phyloP scores from a whole-genome alignment of 495 filamentous ascomycete species.

The Niebla homalea region DNA sequence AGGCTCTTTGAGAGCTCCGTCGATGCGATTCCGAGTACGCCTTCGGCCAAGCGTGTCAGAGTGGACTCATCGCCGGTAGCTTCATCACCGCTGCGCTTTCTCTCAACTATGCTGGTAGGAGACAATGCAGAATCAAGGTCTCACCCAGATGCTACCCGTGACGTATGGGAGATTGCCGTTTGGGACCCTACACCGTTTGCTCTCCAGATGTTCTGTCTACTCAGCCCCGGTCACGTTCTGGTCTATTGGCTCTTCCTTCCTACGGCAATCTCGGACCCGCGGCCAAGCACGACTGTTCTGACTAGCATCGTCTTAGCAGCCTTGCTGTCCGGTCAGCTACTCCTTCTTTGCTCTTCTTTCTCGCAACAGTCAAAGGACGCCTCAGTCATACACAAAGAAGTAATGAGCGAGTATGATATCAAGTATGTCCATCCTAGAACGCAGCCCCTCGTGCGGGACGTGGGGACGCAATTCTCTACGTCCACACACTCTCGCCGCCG shows the following conservation, averaged over 20 bases:
- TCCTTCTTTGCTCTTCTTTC: conserved; percentile 54
- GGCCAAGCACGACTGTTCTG: conserved; percentile 72
- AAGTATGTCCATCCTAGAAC: conserved; percentile 90
- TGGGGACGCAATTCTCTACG: conserved; percentile 56
- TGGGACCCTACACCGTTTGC: conserved; percentile 87
- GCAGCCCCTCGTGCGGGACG: conserved; percentile 68
- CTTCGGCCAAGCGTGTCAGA: conserved; percentile 76
- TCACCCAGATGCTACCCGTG: conserved; percentile 68
- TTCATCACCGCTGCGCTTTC: conserved; percentile 64
- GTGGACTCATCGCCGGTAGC: conserved; percentile 76
- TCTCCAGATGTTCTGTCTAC: conserved; percentile 72
- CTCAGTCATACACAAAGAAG: conserved; percentile 73
- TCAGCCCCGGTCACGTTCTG: conserved; percentile 83
- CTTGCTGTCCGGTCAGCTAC: conserved; percentile 66
- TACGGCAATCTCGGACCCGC: conserved; percentile 54
- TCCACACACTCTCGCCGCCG: conserved; percentile 18
- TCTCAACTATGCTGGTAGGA: conserved; percentile 50
- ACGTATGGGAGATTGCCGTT: conserved; percentile 89
- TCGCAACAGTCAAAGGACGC: conserved; percentile 76
- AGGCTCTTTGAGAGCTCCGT: conserved; percentile 81
- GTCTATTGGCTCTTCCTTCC: conserved; percentile 83
- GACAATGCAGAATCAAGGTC: conserved; percentile 57
- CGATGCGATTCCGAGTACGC: conserved; percentile 59
- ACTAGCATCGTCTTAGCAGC: conserved; percentile 58
- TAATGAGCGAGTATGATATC: conserved; percentile 87